Percentiles rank a stretch among this genome's conserved stretches.
phyloP scores from a whole-genome alignment of 768 basidiomycete genomes.

The Lentinula guzmanii region DNA sequence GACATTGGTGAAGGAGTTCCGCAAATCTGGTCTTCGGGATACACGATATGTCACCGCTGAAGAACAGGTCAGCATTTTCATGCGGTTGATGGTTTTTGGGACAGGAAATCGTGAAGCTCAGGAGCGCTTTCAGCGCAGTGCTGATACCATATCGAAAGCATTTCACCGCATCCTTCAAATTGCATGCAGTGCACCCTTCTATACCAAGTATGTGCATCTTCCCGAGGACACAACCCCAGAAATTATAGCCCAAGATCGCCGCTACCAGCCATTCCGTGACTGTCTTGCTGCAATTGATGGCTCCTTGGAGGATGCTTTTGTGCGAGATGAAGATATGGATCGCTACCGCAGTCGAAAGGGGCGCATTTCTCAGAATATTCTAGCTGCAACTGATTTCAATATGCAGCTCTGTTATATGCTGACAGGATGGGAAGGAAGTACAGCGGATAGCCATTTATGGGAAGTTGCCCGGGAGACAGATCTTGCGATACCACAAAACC shows the following conservation, averaged over 20 bases:
- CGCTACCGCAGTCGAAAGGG: constrained; percentile 18
- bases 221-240: constrained; percentile 8
- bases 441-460: constrained; percentile 14
- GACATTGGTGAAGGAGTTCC: constrained; percentile 17
- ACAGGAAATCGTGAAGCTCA: constrained; percentile 18
- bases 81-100: constrained; percentile 22
- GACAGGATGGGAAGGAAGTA: constrained; percentile 19
- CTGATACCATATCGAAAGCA: constrained; percentile 27
- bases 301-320: constrained; percentile 14
- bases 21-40: constrained; percentile 12
- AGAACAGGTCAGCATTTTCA: constrained; percentile 33
- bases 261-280: constrained; percentile 16
- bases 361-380: constrained; percentile 19
- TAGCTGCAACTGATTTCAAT: constrained; percentile 18
- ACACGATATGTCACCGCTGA: constrained; percentile 20
- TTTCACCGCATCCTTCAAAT: neutral
- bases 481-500: constrained; percentile 11
- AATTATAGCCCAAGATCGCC: constrained; percentile 11
- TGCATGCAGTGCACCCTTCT: constrained; percentile 16
- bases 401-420: constrained; percentile 18
- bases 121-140: constrained; percentile 31
- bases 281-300: constrained; percentile 19
- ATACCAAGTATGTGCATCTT: constrained; percentile 15
- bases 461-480: constrained; percentile 11
- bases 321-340: constrained; percentile 8